These are phyloP conservation scores for Colletotrichum nymphaeae DNA, from an alignment of 2,329 filamentous ascomycete genomes.

Conservation along the genomic window DNA sequence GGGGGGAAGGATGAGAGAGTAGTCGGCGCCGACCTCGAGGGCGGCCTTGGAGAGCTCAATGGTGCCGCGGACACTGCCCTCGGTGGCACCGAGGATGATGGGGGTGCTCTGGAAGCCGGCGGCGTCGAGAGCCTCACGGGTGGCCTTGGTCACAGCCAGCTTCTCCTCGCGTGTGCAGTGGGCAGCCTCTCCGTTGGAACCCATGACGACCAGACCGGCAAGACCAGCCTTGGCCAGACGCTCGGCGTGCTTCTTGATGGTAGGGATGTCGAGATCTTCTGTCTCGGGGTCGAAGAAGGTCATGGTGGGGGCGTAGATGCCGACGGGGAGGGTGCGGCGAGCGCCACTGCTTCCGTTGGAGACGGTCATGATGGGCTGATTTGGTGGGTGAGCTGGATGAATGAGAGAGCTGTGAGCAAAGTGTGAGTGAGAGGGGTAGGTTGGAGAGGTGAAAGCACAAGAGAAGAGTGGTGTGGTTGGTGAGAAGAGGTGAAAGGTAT, in stretches of 20 bases:
- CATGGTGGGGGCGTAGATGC: constrained; percentile 90
- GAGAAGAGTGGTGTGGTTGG: constrained; percentile 33
- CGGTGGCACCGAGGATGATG: constrained; percentile 84
- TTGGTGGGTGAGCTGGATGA: constrained; percentile 14
- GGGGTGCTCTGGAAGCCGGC: constrained; percentile 82
- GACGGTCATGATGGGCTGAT: constrained; percentile 34
- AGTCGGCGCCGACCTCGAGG: constrained; percentile 78
- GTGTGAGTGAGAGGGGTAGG: background rate
- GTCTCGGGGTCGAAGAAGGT: constrained; percentile 89
- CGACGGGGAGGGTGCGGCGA: constrained; percentile 74
- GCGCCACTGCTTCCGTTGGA: constrained; percentile 40
- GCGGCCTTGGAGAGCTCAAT: constrained; percentile 78
- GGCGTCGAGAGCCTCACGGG: constrained; percentile 83
- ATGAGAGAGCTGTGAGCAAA: constrained; percentile 20
- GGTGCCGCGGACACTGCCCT: constrained; percentile 85
- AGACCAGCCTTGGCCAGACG: constrained; percentile 82
- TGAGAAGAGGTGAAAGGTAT: constrained; percentile 16
- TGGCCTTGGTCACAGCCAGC: constrained; percentile 78
- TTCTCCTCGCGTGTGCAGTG: constrained; percentile 86
- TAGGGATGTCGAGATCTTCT: constrained; percentile 84
- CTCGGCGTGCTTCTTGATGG: constrained; percentile 83
- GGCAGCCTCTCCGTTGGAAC: constrained; percentile 90
- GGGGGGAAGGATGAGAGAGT: constrained; percentile 82
- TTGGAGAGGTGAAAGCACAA: constrained; percentile 8
- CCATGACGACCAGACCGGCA: constrained; percentile 86